These are phyloP conservation scores for Adansonia gregorii DNA, from an alignment of 441 rosid species.

Conservation along the genomic window DNA sequence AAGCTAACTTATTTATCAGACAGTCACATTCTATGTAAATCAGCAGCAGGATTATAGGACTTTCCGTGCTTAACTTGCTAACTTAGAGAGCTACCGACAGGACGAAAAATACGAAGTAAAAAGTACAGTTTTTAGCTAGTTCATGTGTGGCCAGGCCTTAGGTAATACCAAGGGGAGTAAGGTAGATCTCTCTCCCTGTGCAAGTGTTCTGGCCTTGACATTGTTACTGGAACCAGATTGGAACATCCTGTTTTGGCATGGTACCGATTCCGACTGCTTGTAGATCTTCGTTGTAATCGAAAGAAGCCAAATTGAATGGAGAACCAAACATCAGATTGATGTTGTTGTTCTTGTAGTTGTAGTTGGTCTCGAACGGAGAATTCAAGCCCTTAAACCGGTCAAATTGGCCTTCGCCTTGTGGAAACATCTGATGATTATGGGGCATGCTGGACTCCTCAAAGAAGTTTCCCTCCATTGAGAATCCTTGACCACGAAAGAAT, in stretches of 20 bases:
- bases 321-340: conserved; percentile 51
- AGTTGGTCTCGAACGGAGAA: conserved; percentile 45
- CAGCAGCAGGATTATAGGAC: conserved; percentile 31
- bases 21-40: conserved; percentile 41
- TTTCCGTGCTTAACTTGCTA: neutral
- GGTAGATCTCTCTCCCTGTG: neutral
- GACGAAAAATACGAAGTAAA: neutral
- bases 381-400: conserved; percentile 49
- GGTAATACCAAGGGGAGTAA: neutral
- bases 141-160: neutral
- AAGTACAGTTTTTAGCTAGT: neutral
- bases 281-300: conserved; percentile 65
- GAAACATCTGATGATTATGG: conserved; percentile 44
- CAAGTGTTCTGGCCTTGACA: neutral
- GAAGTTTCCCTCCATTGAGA: conserved; percentile 50
- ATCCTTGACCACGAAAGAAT: conserved; percentile 48
- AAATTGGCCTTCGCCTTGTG: conserved; percentile 45
- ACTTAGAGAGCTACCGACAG: neutral
- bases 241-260: conserved; percentile 56
- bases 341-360: conserved; percentile 15
- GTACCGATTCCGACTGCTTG: conserved; percentile 49
- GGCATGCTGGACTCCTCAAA: conserved; percentile 53
- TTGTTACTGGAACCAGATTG: conserved; percentile 62
- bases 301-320: conserved; percentile 58
- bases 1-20: conserved; percentile 45